These are phyloP conservation scores for Pseudonitzschia multistriata DNA, from an alignment of 108 stramenopile species.

Conservation along the genomic window DNA sequence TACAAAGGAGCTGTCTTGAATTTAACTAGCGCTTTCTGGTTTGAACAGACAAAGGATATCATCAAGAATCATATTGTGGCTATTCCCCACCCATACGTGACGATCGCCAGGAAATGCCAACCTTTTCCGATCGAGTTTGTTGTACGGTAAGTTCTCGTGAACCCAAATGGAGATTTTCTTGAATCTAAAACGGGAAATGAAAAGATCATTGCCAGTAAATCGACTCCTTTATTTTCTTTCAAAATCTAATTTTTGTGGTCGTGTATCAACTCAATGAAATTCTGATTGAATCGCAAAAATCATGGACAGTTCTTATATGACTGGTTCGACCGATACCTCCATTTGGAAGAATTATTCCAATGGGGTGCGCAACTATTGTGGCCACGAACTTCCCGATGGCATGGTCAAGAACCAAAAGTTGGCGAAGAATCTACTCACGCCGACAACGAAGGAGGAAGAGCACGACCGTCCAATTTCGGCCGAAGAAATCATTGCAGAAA, in stretches of 20 bases:
- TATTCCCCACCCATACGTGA: constrained; percentile 94
- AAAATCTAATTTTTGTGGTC: neutral
- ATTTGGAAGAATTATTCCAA: constrained; percentile 98
- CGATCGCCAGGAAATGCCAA: constrained; percentile 85
- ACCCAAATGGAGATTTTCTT: neutral
- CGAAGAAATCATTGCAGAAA: constrained; percentile 82
- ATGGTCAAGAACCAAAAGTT: constrained; percentile 94
- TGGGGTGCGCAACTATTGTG: constrained; percentile 94
- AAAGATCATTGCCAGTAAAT: neutral
- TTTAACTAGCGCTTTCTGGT: constrained; percentile 94
- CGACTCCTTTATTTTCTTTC: no score
- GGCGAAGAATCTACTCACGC: constrained; percentile 79
- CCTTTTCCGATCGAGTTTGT: constrained; percentile 99
- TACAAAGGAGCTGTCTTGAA: constrained; percentile 98
- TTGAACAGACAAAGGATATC: constrained; percentile 83
- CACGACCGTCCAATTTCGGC: constrained; percentile 97
- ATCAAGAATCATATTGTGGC: constrained; percentile 91
- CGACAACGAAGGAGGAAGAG: constrained; percentile 96
- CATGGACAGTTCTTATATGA: constrained; percentile 81
- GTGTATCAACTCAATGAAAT: neutral
- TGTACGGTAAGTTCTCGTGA: constrained; percentile 58
- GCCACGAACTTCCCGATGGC: constrained; percentile 92
- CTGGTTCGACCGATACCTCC: constrained; percentile 94
- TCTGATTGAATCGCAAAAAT: neutral
- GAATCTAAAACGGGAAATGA: neutral